These are phyloP conservation scores for Penicillium diatomitis DNA, from an alignment of 495 filamentous ascomycete species.

Conservation along the genomic window DNA sequence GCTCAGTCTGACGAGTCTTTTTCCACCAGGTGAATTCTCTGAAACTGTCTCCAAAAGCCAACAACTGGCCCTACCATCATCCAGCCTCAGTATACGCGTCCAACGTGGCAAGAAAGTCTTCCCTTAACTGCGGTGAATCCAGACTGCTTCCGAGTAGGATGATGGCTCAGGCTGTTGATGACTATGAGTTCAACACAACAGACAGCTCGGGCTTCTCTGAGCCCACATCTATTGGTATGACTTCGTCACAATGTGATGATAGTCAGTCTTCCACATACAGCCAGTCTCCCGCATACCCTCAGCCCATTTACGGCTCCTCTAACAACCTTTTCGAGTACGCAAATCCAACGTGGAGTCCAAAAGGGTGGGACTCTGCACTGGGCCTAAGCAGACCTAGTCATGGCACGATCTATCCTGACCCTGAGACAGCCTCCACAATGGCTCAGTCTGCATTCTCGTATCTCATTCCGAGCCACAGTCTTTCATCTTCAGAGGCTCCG, in stretches of 20 bases:
- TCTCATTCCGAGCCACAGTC: conserved; percentile 18
- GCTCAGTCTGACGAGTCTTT: neutral
- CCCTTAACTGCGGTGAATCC: too few relatives aligned
- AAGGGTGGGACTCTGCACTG: conserved; percentile 18
- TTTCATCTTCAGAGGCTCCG: conserved; percentile 13
- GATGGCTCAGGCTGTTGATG: conserved; percentile 7
- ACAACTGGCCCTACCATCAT: conserved; percentile 24
- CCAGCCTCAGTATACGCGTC: conserved; percentile 2
- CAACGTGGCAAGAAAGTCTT: too few relatives aligned
- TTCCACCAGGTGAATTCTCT: conserved; percentile 12
- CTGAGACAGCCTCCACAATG: conserved; percentile 13
- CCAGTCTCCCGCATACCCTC: conserved; percentile 22
- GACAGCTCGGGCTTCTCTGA: conserved; percentile 13
- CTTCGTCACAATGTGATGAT: conserved; percentile 25
- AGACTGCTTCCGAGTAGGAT: too few relatives aligned
- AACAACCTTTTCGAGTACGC: conserved; percentile 19
- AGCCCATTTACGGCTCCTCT: conserved; percentile 15
- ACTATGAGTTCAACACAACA: conserved; percentile 18
- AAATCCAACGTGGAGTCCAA: conserved; percentile 17
- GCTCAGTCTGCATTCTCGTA: conserved; percentile 21
- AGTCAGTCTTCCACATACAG: conserved; percentile 17
- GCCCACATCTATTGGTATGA: conserved; percentile 14
- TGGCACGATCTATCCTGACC: conserved; percentile 21
- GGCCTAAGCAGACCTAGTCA: conserved; percentile 10
- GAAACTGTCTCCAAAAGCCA: conserved; percentile 13